Percentiles rank a stretch among this genome's conserved stretches.
phyloP scores from a whole-genome alignment of 148 eudicot species.

The Heliamphora exappendiculata region DNA sequence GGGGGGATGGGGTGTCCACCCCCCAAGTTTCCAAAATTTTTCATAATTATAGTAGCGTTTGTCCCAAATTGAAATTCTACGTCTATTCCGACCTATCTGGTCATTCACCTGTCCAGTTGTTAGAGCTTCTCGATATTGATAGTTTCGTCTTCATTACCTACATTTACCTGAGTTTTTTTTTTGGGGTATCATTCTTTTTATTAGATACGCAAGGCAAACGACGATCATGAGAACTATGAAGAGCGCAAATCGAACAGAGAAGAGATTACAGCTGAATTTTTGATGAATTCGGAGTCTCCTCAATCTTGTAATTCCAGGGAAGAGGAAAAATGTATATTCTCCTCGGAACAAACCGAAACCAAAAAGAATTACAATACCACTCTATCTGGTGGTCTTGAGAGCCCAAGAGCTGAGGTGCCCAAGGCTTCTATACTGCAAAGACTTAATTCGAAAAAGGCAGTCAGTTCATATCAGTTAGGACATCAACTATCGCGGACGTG shows the following conservation, averaged over 20 bases:
- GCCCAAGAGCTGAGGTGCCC: constrained; percentile 60
- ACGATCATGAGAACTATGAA: constrained; percentile 44
- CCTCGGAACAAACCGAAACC: constrained; percentile 20
- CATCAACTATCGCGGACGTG: constrained; percentile 54
- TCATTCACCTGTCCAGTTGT: not conserved
- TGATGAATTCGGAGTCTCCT: constrained; percentile 22
- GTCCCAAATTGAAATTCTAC: too few relatives aligned
- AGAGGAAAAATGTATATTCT: constrained; percentile 13
- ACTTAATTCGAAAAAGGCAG: constrained; percentile 59
- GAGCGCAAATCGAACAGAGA: constrained; percentile 17
- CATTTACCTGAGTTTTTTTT: not conserved
- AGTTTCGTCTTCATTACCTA: not conserved
- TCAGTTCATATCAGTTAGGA: constrained; percentile 59
- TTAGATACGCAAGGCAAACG: constrained; percentile 56
- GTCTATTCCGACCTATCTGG: too few relatives aligned
- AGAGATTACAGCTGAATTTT: constrained; percentile 8
- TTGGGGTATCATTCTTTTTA: not conserved
- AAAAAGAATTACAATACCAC: constrained; percentile 49
- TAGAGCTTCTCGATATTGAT: constrained; percentile 1
- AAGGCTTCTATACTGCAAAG: constrained; percentile 54
- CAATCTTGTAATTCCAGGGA: constrained; percentile 12
- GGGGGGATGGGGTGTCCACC: too few relatives aligned
- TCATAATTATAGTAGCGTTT: too few relatives aligned
- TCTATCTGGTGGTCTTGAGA: constrained; percentile 78
- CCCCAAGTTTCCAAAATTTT: too few relatives aligned